Base-by-base conservation (phyloP, 768 basidiomycete species). In the Amanita thiersii region DNA sequence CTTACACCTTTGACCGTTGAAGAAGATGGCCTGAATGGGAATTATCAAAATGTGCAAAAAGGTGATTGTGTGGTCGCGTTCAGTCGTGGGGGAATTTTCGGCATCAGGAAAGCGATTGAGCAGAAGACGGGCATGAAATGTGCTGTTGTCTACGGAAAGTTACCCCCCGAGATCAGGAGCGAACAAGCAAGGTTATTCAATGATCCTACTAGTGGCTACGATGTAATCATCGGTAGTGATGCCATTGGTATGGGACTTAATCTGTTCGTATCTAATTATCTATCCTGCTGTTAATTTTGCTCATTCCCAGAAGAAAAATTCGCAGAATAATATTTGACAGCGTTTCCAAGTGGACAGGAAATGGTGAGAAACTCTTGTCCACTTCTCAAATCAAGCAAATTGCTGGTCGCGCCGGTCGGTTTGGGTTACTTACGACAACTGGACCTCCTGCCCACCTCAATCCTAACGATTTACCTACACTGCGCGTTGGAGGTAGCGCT, bases 161-260 rank as follows among this genome's bases (percentile, higher is more conserved):
- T 97, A 20, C 94, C 94, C 0, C 93, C 94, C 0, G 93, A 98
- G 58, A 77, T 90, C 39, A 69, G 92, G 24, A 89, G 81, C 45
- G 86, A 92, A 53, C 94, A 98, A 57, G 96, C 96, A 1, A 76
- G 78, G 7, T 69, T 90, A 24, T 98, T 98, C 71, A 98, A 99
- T 52, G 77, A 88, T 46, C 78, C 78, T 0, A 55, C 75, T 30
- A 87, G 82, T n/a, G 81, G 78, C 1, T 87, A 86, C 52, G 86
- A 94, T 51, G 81, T 98, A 2, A 70, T 99, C 30, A 77, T 98
- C 12, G 94, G 89, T 1, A 92, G 87, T 51, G 96, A 99, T 54
- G 91, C 92, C 0, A 82, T 97, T 37, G 92, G 96, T 1, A 93
- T 99, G 91, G 96, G 96, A 0, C 70, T 99, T 15, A 98, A 99